Percentiles rank a stretch among this genome's conserved stretches.
Conservation (phyloP, 1,284 basidiomycete genomes). For the Trichosporon sp. region DNA sequence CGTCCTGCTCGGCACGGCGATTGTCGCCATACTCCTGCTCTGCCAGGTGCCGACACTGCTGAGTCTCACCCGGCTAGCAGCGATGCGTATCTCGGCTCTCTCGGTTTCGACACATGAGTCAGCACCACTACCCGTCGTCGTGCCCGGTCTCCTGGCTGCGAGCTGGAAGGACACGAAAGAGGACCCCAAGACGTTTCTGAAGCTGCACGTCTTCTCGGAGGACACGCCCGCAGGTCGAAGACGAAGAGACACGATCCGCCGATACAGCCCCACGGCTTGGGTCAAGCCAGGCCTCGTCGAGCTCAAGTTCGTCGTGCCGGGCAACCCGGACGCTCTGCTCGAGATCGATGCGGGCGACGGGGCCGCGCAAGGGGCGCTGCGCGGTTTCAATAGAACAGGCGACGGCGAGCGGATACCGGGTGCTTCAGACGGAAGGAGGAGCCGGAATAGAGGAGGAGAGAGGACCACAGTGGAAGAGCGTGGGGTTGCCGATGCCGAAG, state of each 20-base stretch:
- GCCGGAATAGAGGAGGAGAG: conserved; percentile 13
- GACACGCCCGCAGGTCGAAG: conserved; percentile 15
- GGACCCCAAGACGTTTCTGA: conserved; percentile 33
- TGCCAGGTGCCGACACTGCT: not conserved
- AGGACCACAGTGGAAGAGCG: conserved; percentile 32
- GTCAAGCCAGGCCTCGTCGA: conserved; percentile 35
- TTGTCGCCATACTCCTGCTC: not conserved
- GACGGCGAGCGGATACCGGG: not conserved
- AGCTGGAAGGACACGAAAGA: not conserved
- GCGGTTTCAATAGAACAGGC: not conserved
- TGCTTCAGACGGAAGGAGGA: not conserved
- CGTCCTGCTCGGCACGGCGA: not conserved
- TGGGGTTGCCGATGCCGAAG: conserved; percentile 30
- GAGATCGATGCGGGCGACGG: not conserved
- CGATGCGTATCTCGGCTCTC: not conserved
- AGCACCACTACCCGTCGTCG: conserved; percentile 5
- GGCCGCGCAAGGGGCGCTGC: not conserved
- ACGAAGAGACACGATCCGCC: conserved; percentile 35
- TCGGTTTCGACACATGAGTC: not conserved
- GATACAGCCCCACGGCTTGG: conserved; percentile 23
- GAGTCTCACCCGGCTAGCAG: not conserved
- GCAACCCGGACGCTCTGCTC: not conserved
- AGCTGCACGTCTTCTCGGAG: conserved; percentile 44
- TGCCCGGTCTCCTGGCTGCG: not conserved
- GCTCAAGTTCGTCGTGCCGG: conserved; percentile 39